Conservation (phyloP, 257 asterid species). For the Plectranthus barbatus region DNA sequence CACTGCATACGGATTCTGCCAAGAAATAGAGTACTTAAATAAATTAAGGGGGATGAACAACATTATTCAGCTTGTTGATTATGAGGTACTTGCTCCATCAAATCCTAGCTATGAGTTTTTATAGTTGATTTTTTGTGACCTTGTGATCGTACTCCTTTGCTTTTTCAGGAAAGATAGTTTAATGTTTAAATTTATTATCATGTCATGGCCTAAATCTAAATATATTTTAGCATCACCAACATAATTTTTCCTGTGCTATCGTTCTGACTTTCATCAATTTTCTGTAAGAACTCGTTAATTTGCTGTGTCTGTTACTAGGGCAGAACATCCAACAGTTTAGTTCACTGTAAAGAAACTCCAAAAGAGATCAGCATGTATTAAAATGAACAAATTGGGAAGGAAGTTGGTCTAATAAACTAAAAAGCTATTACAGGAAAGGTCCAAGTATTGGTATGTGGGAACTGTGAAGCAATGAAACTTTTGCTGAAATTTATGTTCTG, state of each 20-base stretch:
- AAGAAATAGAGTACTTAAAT: constrained; percentile 80
- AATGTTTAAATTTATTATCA: not conserved
- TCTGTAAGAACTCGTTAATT: not conserved
- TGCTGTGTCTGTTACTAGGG: not conserved
- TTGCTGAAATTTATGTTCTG: no score
- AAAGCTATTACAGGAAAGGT: no score
- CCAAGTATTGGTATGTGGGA: no score
- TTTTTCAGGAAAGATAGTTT: not conserved
- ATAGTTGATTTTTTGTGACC: not conserved
- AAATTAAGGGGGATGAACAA: constrained; percentile 70
- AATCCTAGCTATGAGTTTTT: constrained; percentile 11
- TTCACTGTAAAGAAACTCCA: not conserved
- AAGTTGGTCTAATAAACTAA: no score
- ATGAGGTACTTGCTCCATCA: constrained; percentile 52
- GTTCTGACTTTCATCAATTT: not conserved
- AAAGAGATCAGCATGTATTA: not conserved
- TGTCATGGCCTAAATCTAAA: not conserved
- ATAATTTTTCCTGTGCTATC: not conserved
- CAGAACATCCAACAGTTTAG: not conserved
- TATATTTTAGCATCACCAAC: not conserved
- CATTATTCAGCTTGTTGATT: constrained; percentile 90
- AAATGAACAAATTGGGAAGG: no score
- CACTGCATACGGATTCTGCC: constrained; percentile 95
- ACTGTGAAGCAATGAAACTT: no score
- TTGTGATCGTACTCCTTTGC: not conserved